Evolutionary conservation across 371 early-diverging fungal genomes (phyloP).

Genomic region (Zychaea mexicana): DNA sequence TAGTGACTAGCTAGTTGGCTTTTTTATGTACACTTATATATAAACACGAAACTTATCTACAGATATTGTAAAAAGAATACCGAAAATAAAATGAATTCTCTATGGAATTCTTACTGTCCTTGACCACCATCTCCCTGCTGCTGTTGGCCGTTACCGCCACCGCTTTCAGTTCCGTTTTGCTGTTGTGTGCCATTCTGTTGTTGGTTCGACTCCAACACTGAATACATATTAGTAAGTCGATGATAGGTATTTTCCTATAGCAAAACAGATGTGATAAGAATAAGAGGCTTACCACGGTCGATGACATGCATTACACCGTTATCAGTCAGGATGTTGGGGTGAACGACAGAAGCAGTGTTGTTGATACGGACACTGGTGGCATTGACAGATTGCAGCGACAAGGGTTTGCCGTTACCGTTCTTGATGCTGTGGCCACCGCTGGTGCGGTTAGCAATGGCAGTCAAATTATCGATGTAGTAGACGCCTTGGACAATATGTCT

Average conservation of each 20-base stretch:
- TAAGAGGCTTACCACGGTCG: slow-evolving; percentile 22
- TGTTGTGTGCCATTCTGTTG: neutral
- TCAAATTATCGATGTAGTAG: slow-evolving; percentile 40
- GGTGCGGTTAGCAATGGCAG: slow-evolving; percentile 15
- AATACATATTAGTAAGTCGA: too few relatives aligned
- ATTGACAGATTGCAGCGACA: slow-evolving; percentile 8
- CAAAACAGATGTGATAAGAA: neutral
- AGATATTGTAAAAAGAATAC: neutral
- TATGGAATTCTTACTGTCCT: neutral
- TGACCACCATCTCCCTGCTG: neutral
- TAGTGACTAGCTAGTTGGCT: neutral
- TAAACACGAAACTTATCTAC: neutral
- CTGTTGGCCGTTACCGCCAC: slow-evolving; percentile 3
- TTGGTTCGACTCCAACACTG: too few relatives aligned
- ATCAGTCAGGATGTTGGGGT: slow-evolving; percentile 38
- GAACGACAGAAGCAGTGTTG: slow-evolving; percentile 32
- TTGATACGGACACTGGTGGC: slow-evolving; percentile 24
- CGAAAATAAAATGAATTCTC: neutral
- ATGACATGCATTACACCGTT: slow-evolving; percentile 56
- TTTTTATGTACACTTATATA: neutral
- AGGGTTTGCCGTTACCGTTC: slow-evolving; percentile 8
- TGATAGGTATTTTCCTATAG: too few relatives aligned
- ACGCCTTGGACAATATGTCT: slow-evolving; percentile 42
- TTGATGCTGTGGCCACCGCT: slow-evolving; percentile 13
- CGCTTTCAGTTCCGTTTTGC: neutral